These are phyloP conservation scores for Trypanosoma lewisi DNA, from an alignment of 208 protist species.

Conservation along the genomic window DNA sequence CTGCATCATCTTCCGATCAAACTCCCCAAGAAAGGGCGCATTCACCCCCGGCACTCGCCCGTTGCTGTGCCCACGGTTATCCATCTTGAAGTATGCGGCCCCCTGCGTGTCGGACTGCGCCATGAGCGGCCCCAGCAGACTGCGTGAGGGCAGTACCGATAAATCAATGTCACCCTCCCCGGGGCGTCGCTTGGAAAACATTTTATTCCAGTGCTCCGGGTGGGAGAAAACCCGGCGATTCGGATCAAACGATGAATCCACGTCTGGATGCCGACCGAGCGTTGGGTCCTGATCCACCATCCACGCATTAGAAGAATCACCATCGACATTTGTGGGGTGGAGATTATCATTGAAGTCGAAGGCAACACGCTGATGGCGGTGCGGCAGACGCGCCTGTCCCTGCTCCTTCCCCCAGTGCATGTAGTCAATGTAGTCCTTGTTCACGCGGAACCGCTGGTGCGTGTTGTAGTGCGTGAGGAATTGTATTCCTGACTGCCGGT, in stretches of 20 bases:
- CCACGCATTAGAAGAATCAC: slow-evolving; percentile 32
- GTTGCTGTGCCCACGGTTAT: slow-evolving; percentile 64
- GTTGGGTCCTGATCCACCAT: slow-evolving; percentile 75
- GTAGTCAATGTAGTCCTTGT: slow-evolving; percentile 91
- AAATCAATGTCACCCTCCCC: slow-evolving; percentile 83
- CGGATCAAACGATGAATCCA: slow-evolving; percentile 66
- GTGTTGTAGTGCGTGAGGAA: slow-evolving; percentile 90
- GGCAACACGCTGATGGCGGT: slow-evolving; percentile 88
- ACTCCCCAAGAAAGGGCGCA: slow-evolving; percentile 79
- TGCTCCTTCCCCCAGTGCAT: slow-evolving; percentile 91
- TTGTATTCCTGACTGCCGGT: slow-evolving; percentile 84
- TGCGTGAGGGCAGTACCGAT: slow-evolving; percentile 54
- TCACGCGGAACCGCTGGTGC: slow-evolving; percentile 86
- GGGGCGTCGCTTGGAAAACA: slow-evolving; percentile 83
- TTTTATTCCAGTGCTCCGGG: slow-evolving; percentile 90
- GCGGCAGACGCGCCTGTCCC: slow-evolving; percentile 84
- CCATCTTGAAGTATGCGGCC: slow-evolving; percentile 55
- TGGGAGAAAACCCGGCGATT: slow-evolving; percentile 82
- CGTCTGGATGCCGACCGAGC: slow-evolving; percentile 50
- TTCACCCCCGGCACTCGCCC: slow-evolving; percentile 84
- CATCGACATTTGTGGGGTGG: slow-evolving; percentile 48
- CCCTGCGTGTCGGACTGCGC: slow-evolving; percentile 73
- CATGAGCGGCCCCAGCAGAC: slow-evolving; percentile 72
- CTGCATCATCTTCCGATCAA: slow-evolving; percentile 90
- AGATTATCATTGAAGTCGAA: slow-evolving; percentile 89